Base-by-base conservation (phyloP, 2,329 filamentous ascomycete species). In the Torrubiella hemipterigena region DNA sequence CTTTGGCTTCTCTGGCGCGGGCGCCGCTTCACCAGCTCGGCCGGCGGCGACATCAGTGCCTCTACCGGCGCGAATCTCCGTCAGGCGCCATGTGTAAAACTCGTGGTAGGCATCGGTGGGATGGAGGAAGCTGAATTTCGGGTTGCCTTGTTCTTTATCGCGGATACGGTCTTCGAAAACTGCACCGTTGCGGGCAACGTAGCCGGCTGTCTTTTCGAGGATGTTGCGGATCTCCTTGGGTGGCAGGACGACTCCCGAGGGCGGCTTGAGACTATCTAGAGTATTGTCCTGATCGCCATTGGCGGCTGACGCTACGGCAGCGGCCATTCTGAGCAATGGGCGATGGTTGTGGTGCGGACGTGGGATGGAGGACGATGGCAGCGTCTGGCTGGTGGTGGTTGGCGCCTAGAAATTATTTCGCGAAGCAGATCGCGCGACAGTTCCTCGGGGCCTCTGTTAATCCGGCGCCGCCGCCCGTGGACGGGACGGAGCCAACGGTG, bases 191-290 rank as follows among this genome's bases (percentile, higher is more conserved):
- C 74, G 63, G 42, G 78, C 77, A 36, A 95, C 83, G 52, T 93
- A 96, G 28, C 86, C 86, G 32, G 91, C 89, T 10, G 89, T 94
- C 63, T 93, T 96, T 56, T 95, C 87, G 49, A 98, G 77, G 43
- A 89, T 57, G 52, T 66, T 64, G 65, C 86, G 78, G 48, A 95
- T 86, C 50, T 87, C 82, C 51, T 77, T 89, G 9, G 91, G 91
- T 15, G 91, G 91, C 33, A 95, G 70, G 34, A 95, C 82, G 41
- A 94, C 70, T 39, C 86, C 85, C 36, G 77, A 62, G 4, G 89
- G 89, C 20, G 84, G 77, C 54, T 86, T 89, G 52, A 77, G 72
- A 39, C 77, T 71, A 40, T 86, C 73, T 34, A 78, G 63, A 29
- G 54, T 55, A 24, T 63, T 59, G 24, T 61, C 56, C 41, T 63